phyloP scores from a whole-genome alignment of 352 stramenopile species.

The Pseudoperonospora humuli region DNA sequence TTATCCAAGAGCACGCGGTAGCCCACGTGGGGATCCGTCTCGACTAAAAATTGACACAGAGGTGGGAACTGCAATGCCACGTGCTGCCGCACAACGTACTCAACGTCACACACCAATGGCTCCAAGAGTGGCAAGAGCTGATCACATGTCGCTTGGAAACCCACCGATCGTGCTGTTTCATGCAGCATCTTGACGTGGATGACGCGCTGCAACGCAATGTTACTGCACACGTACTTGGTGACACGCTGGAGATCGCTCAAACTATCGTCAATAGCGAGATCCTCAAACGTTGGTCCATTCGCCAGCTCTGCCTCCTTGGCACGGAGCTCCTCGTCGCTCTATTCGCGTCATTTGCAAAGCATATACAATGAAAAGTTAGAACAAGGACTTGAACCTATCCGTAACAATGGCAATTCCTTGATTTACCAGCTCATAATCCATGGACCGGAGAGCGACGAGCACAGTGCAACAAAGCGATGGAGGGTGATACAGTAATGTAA shows the following conservation, averaged over 20 bases:
- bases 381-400: too few species aligned
- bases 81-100: conserved; percentile 94
- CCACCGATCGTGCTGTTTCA: conserved; percentile 76
- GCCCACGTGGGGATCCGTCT: conserved; percentile 33
- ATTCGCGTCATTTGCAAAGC: neutral
- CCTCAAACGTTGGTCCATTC: conserved; percentile 92
- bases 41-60: conserved; percentile 63
- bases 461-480: neutral
- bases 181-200: conserved; percentile 96
- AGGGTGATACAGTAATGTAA: too few species aligned
- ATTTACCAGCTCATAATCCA: conserved; percentile 47
- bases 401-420: conserved; percentile 8
- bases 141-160: conserved; percentile 76
- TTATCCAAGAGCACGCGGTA: conserved; percentile 74
- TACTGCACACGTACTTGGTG: conserved; percentile 91
- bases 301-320: conserved; percentile 26
- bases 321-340: conserved; percentile 26
- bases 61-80: conserved; percentile 87
- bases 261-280: conserved; percentile 97
- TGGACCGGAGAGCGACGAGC: conserved; percentile 2
- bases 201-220: conserved; percentile 94
- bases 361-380: neutral
- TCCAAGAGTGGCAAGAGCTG: conserved; percentile 87
- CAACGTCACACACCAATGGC: conserved; percentile 80
- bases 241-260: conserved; percentile 92